Evolutionary conservation across 225 moss, liverwort and hornwort genomes (phyloP).

Genomic region (Bryoerythrophyllum caledonicum): DNA sequence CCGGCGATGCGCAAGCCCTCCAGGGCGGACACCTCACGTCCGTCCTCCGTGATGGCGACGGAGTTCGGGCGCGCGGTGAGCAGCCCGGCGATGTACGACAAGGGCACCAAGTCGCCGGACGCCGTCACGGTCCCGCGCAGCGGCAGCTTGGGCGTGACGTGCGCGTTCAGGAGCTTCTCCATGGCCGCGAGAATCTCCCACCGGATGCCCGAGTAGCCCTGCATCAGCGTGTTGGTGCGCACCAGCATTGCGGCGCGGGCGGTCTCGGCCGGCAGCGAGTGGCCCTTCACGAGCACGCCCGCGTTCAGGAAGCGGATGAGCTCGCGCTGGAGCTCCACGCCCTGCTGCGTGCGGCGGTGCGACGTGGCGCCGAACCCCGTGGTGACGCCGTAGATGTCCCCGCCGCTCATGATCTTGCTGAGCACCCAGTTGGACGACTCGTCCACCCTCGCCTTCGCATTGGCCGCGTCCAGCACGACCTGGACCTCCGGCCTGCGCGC

Average conservation of each 20-base stretch:
- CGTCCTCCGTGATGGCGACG: conserved; percentile 29
- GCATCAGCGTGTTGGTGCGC: conserved; percentile 53
- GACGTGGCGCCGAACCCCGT: conserved; percentile 39
- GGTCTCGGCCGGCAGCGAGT: conserved; percentile 26
- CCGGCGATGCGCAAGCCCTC: conserved; percentile 34
- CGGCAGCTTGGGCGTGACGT: conserved; percentile 50
- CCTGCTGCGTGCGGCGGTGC: conserved; percentile 37
- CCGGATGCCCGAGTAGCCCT: conserved; percentile 52
- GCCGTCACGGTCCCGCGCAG: conserved; percentile 51
- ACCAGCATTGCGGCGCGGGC: conserved; percentile 49
- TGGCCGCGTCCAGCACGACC: conserved; percentile 30
- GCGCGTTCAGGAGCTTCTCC: conserved; percentile 51
- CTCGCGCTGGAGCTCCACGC: conserved; percentile 40
- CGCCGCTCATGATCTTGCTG: conserved; percentile 32
- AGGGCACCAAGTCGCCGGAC: conserved; percentile 47
- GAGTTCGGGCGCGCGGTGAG: conserved; percentile 36
- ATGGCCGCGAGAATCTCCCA: conserved; percentile 50
- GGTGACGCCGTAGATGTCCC: conserved; percentile 44
- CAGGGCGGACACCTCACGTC: conserved; percentile 26
- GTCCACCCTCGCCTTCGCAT: conserved; percentile 33
- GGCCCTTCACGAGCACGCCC: conserved; percentile 26
- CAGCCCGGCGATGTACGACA: conserved; percentile 42
- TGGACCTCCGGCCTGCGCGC: conserved; percentile 18
- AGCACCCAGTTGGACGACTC: conserved; percentile 38
- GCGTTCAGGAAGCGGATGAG: conserved; percentile 44